phyloP scores from a whole-genome alignment of 1,139 yeast genomes.

The Hemisphaericaspora lyxosophila region DNA sequence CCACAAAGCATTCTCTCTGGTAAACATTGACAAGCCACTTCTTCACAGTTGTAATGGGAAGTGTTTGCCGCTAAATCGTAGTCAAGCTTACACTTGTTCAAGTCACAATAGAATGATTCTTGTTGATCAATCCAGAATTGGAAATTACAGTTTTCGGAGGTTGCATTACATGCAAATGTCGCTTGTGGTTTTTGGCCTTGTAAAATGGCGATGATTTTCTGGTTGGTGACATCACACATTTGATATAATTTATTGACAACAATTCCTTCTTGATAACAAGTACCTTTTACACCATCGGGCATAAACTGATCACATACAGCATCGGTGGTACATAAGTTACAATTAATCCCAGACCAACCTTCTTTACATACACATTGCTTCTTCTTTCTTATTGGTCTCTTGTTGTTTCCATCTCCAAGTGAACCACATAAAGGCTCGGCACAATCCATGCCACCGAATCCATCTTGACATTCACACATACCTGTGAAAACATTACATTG shows the following conservation, averaged over 20 bases:
- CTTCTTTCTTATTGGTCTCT: constrained; percentile 61
- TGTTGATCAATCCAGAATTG: constrained; percentile 93
- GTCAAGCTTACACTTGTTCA: constrained; percentile 66
- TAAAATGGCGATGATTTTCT: constrained; percentile 76
- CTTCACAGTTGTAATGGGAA: constrained; percentile 76
- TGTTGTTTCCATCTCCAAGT: constrained; percentile 58
- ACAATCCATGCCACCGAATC: constrained; percentile 94
- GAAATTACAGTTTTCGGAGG: constrained; percentile 70
- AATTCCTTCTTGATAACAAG: constrained; percentile 88
- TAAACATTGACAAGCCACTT: constrained; percentile 78
- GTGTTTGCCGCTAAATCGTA: constrained; percentile 62
- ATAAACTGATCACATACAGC: constrained; percentile 78
- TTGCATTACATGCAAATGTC: constrained; percentile 81
- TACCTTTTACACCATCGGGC: constrained; percentile 86
- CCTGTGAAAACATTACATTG: constrained; percentile 85
- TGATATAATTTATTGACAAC: constrained; percentile 79
- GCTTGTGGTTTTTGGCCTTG: constrained; percentile 86
- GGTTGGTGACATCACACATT: constrained; percentile 92
- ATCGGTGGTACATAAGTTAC: constrained; percentile 77
- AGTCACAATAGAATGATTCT: constrained; percentile 88
- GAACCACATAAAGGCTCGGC: constrained; percentile 88
- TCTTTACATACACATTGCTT: constrained; percentile 66
- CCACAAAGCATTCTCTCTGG: constrained; percentile 96
- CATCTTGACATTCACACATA: constrained; percentile 86
- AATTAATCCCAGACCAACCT: constrained; percentile 95